Conservation (phyloP, 2,329 filamentous ascomycete genomes). For the Colletotrichum tofieldiae region DNA sequence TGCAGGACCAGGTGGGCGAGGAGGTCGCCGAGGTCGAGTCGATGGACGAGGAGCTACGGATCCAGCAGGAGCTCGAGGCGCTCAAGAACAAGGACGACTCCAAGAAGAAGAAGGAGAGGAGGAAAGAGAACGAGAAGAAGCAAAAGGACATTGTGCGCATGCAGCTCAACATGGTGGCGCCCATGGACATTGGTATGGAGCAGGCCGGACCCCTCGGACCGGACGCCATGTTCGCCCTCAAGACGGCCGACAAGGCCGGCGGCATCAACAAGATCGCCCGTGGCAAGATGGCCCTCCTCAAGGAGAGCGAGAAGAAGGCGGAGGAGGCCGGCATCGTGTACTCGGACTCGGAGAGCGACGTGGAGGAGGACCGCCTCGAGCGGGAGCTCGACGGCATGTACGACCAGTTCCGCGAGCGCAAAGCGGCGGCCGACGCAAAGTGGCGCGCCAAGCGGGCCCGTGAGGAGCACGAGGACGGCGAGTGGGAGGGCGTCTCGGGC, state of each 20-base stretch:
- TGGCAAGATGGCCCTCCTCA: slow-evolving; percentile 83
- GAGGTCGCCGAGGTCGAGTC: slow-evolving; percentile 87
- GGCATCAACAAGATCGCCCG: slow-evolving; percentile 79
- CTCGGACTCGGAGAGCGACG: slow-evolving; percentile 69
- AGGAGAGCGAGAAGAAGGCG: slow-evolving; percentile 69
- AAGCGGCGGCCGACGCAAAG: slow-evolving; percentile 86
- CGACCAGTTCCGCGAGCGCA: slow-evolving; percentile 85
- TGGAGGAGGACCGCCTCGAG: slow-evolving; percentile 84
- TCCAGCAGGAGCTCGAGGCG: slow-evolving; percentile 88
- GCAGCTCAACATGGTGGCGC: slow-evolving; percentile 97
- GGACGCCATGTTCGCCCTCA: slow-evolving; percentile 89
- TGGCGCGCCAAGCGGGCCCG: slow-evolving; percentile 91
- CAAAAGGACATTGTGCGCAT: slow-evolving; percentile 95
- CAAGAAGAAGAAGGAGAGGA: slow-evolving; percentile 85
- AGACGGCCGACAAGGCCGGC: slow-evolving; percentile 82
- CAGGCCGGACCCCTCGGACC: slow-evolving; percentile 84
- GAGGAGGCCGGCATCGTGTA: slow-evolving; percentile 71
- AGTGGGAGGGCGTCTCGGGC: slow-evolving; percentile 91
- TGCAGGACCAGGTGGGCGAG: slow-evolving; percentile 65
- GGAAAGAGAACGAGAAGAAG: slow-evolving; percentile 93
- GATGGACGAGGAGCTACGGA: slow-evolving; percentile 95
- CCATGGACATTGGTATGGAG: slow-evolving; percentile 96
- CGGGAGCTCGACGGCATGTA: slow-evolving; percentile 91
- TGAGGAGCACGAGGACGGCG: slow-evolving; percentile 85
- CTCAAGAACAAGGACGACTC: slow-evolving; percentile 84